Percentiles rank a stretch among this genome's conserved stretches.
Evolutionary conservation across 2,329 filamentous ascomycete genomes (phyloP).

Genomic region (Fusarium falciforme): DNA sequence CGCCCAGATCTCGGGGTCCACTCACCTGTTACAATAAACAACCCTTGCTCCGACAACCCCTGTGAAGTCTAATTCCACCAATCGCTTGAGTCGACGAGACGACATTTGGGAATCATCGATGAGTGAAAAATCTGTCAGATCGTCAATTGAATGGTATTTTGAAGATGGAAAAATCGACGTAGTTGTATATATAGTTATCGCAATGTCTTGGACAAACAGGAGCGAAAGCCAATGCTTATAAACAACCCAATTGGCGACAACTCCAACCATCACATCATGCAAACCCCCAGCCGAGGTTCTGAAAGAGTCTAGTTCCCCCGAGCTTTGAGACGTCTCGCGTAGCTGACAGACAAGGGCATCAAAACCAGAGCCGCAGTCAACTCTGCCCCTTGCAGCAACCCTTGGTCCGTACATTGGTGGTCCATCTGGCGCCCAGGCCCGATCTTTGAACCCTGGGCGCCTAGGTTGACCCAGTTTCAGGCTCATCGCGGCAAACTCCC

Average conservation of each 20-base stretch:
- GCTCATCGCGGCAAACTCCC: conserved; percentile 15
- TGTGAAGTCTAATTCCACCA: conserved; percentile 40
- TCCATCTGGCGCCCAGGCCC: conserved; percentile 1
- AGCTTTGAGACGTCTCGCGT: conserved; percentile 37
- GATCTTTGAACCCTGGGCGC: conserved; percentile 7
- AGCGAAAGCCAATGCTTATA: neutral
- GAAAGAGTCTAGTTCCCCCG: conserved; percentile 27
- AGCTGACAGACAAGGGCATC: conserved; percentile 31
- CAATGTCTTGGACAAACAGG: neutral
- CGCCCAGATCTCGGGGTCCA: conserved; percentile 28
- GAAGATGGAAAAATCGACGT: neutral
- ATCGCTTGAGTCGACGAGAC: conserved; percentile 16
- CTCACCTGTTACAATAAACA: conserved; percentile 39
- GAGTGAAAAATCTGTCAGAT: neutral
- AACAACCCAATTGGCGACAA: neutral
- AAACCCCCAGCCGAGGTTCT: neutral
- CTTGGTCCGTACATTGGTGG: neutral
- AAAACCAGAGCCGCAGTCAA: conserved; percentile 4
- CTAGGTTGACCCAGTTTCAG: conserved; percentile 38
- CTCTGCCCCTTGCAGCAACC: conserved; percentile 1
- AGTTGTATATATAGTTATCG: neutral
- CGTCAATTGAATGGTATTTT: neutral
- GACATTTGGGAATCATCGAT: neutral
- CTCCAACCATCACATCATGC: neutral
- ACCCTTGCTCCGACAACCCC: conserved; percentile 19